Percentiles rank a stretch among this genome's conserved stretches.
These are phyloP conservation scores for Kodamaea lidongshanica DNA, from an alignment of 805 yeast genomes.

Conservation along the genomic window DNA sequence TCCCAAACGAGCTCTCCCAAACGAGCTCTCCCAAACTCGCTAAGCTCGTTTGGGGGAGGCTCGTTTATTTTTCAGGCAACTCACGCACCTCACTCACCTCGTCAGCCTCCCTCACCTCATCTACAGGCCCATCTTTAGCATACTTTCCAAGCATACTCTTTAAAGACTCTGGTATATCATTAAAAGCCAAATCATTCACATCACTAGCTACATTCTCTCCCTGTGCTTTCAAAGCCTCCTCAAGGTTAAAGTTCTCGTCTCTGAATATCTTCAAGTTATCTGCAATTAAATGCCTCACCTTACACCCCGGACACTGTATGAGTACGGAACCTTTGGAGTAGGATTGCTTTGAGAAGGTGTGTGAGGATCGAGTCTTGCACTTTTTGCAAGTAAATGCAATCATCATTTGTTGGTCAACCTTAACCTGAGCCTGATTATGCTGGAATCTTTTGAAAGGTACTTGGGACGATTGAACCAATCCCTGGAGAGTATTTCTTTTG, in stretches of 20 bases:
- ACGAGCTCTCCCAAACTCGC: too few species aligned
- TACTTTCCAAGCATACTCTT: constrained; percentile 51
- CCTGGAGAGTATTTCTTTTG: too few species aligned
- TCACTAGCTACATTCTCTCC: constrained; percentile 69
- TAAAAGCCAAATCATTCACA: constrained; percentile 63
- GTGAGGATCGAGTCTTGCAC: constrained; percentile 79
- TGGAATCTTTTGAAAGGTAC: too few species aligned
- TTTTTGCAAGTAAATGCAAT: constrained; percentile 89
- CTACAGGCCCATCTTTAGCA: constrained; percentile 63
- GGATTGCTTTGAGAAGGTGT: constrained; percentile 88
- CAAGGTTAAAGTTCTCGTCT: constrained; percentile 71
- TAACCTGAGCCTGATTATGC: constrained; percentile 22
- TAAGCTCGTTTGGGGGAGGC: too few species aligned
- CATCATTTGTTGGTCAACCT: constrained; percentile 74
- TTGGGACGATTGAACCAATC: too few species aligned
- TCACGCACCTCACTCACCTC: constrained; percentile 9
- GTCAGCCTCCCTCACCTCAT: constrained; percentile 18
- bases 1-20: too few species aligned
- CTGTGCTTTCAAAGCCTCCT: constrained; percentile 67
- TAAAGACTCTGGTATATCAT: constrained; percentile 57
- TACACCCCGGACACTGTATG: constrained; percentile 88
- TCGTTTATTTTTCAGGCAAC: constrained; percentile 4
- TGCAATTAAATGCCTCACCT: constrained; percentile 82
- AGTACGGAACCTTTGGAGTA: constrained; percentile 81
- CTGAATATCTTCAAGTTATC: constrained; percentile 67